Evolutionary conservation across 1,284 basidiomycete species (phyloP).

Genomic region (Meira nashicola): DNA sequence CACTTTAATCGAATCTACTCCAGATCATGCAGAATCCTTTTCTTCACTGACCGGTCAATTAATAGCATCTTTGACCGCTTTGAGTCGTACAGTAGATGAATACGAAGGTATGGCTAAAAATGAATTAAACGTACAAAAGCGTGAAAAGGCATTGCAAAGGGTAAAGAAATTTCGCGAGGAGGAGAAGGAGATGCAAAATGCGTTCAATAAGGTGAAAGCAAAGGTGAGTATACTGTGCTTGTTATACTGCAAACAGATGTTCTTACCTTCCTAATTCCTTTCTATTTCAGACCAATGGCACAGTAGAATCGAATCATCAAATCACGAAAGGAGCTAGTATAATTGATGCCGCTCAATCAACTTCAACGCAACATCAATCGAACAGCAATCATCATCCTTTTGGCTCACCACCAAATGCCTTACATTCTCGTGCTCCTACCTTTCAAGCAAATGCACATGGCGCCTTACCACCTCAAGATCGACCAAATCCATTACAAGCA

Average conservation of each 20-base stretch:
- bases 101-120: conserved; percentile 50
- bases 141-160: conserved; percentile 46
- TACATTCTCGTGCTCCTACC: no score
- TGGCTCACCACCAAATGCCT: not conserved
- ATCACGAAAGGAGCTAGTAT: no score
- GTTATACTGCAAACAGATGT: not conserved
- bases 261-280: conserved; percentile 1
- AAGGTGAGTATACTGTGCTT: conserved; percentile 3
- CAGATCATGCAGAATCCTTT: conserved; percentile 17
- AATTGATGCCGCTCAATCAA: not conserved
- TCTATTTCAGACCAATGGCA: not conserved
- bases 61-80: conserved; percentile 36
- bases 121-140: conserved; percentile 46
- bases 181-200: conserved; percentile 31
- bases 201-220: conserved; percentile 29
- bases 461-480: conserved; percentile 3
- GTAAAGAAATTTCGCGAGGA: conserved; percentile 47
- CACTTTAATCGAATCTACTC: conserved; percentile 31
- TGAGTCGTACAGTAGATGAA: conserved; percentile 49
- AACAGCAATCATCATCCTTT: not conserved
- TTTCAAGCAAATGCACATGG: not conserved
- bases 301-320: not conserved
- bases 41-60: conserved; percentile 34
- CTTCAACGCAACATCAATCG: not conserved
- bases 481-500: conserved; percentile 36